Base-by-base conservation (phyloP, 1,284 basidiomycete genomes). In the Ganoderma resinaceum region DNA sequence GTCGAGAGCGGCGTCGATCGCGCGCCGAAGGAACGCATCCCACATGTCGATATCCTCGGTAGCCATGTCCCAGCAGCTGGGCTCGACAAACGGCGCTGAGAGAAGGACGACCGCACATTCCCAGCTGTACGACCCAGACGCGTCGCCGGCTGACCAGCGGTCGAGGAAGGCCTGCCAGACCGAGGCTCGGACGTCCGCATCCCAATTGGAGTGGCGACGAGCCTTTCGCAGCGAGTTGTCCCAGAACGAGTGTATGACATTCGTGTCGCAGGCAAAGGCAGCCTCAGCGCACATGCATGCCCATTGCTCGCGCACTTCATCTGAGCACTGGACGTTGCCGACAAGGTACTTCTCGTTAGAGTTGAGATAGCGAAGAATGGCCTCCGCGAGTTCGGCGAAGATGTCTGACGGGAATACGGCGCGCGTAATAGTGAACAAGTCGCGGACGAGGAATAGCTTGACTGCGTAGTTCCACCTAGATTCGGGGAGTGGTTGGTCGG, bases 221-320 rank as follows among this genome's bases (percentile, higher is more conserved):
- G 49, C 84, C 59, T 67, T 66, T 37, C 73, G 63, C 62, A 71
- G 72, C 67, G 70, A 42, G 65, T 67, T 74, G 52, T 60, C 53
- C 89, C 89, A 92, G 78, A 92, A 92, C 31, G 77, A 80, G 61
- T 82, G 79, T 61, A 91, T 68, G 29, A 81, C 78, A n/a, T 84
- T 81, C 7, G 76, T 72, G 52, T 86, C 85, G 66, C 85, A 86
- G 9, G 82, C 76, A 8, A 81, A 70, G 2, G 69, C 65, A 1
- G 85, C 81, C 67, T 89, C 87, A 9, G 87, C 84, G 67, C 87
- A 90, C 0, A 93, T 75, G n/a, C 76, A 78, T 0, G 87, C 84
- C 91, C 91, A 93, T 53, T 85, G 81, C 18, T 76, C 77, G 63
- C 85, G 79, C 3, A 86, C 83, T 46, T 80, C 76, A 40, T 84